phyloP scores from a whole-genome alignment of 257 asterid species.

The Fraxinus anomala region DNA sequence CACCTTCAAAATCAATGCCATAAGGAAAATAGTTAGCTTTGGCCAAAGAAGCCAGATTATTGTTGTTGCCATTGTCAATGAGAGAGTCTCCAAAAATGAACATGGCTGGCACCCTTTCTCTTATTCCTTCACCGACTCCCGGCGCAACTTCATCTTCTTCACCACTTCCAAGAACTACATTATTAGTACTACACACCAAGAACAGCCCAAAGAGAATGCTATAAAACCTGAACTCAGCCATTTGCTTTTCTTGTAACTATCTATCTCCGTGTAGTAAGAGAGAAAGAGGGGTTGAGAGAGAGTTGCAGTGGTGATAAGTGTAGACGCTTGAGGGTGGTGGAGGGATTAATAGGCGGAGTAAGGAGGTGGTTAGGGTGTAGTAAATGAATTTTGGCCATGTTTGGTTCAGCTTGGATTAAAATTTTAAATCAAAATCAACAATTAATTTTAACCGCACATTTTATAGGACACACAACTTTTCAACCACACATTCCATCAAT shows the following conservation, averaged over 20 bases:
- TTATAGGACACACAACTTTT: too few species aligned
- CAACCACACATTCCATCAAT: too few species aligned
- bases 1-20: slow-evolving; percentile 84
- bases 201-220: slow-evolving; percentile 25
- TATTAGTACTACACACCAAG: slow-evolving; percentile 26
- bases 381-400: slow-evolving; percentile 22
- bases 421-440: too few species aligned
- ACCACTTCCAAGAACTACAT: slow-evolving; percentile 23
- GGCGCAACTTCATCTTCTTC: slow-evolving; percentile 25
- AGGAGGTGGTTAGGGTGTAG: slow-evolving; percentile 36
- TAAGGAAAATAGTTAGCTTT: slow-evolving; percentile 88
- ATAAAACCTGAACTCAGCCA: slow-evolving; percentile 15
- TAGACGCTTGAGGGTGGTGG: not conserved
- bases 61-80: slow-evolving; percentile 89
- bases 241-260: not conserved
- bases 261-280: not conserved
- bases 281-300: not conserved
- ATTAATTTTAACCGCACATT: too few species aligned
- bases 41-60: slow-evolving; percentile 67
- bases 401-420: too few species aligned
- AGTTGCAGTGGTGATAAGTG: not conserved
- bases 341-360: slow-evolving; percentile 30
- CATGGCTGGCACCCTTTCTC: slow-evolving; percentile 70
- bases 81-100: slow-evolving; percentile 89
- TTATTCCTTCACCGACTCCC: slow-evolving; percentile 2